These are phyloP conservation scores for Monascus purpureus DNA, from an alignment of 495 filamentous ascomycete species.

Conservation along the genomic window DNA sequence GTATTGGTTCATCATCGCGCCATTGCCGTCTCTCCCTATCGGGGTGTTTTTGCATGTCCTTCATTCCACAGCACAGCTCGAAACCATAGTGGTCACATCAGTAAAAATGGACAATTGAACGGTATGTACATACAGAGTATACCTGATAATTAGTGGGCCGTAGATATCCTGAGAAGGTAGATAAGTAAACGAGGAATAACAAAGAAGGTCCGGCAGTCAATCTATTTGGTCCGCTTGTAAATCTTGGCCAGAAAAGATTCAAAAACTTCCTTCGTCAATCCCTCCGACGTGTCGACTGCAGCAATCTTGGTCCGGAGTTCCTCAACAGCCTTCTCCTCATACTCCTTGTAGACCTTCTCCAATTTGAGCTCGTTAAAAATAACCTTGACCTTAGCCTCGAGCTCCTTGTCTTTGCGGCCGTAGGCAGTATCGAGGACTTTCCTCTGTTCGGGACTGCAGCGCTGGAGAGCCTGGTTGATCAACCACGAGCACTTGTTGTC, in stretches of 20 bases:
- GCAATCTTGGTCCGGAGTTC: constrained; percentile 63
- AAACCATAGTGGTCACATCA: too few species aligned
- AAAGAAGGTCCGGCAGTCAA: too few species aligned
- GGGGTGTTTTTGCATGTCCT: too few species aligned
- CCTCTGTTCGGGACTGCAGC: constrained; percentile 68
- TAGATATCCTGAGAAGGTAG: too few species aligned
- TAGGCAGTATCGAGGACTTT: constrained; percentile 70
- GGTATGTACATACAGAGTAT: too few species aligned
- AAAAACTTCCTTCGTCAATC: constrained; percentile 80
- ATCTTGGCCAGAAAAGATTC: constrained; percentile 89
- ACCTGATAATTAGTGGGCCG: too few species aligned
- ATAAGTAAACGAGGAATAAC: too few species aligned
- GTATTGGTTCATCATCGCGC: too few species aligned
- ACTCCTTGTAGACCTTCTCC: constrained; percentile 67
- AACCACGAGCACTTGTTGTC: constrained; percentile 99
- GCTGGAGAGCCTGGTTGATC: constrained; percentile 78
- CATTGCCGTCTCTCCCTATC: too few species aligned
- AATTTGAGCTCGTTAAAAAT: constrained; percentile 74
- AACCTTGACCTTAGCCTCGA: constrained; percentile 75
- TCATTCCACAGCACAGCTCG: too few species aligned
- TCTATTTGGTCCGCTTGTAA: constrained; percentile 89
- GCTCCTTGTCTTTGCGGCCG: constrained; percentile 68
- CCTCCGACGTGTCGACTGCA: constrained; percentile 67
- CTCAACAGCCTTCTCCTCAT: constrained; percentile 70
- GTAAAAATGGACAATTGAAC: too few species aligned